A percentile compares a stretch with the other conserved stretches of the same genome.
These are phyloP conservation scores for Podaxis sp. DNA, from an alignment of 768 basidiomycete species.

Conservation along the genomic window DNA sequence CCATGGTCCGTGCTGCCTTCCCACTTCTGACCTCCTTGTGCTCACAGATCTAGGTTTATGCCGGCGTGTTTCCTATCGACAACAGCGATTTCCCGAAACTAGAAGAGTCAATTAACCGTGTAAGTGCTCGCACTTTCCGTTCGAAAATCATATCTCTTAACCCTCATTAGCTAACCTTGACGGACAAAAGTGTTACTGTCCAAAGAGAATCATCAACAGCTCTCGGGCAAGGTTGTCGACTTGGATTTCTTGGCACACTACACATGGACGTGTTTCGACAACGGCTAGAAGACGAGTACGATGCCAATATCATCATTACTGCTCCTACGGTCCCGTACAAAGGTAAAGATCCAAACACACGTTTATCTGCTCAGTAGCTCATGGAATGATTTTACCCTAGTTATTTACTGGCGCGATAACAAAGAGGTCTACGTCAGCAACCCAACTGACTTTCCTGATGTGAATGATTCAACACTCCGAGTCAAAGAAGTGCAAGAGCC, in stretches of 20 bases:
- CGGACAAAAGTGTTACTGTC: constrained; percentile 85
- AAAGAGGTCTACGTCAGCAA: constrained; percentile 75
- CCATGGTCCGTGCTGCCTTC: constrained; percentile 65
- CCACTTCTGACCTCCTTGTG: not conserved
- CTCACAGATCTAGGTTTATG: constrained; percentile 68
- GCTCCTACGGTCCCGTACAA: constrained; percentile 96
- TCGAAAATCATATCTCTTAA: constrained; percentile 16
- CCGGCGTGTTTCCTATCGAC: constrained; percentile 93
- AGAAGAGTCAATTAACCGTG: constrained; percentile 93
- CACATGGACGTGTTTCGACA: constrained; percentile 98
- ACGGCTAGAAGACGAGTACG: constrained; percentile 94
- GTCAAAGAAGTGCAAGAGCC: constrained; percentile 88
- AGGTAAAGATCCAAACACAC: constrained; percentile 39
- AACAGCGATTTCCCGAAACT: constrained; percentile 89
- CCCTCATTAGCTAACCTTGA: constrained; percentile 65
- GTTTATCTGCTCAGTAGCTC: not conserved
- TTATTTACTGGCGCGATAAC: constrained; percentile 60
- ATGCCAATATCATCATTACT: constrained; percentile 92
- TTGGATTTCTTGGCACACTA: constrained; percentile 93
- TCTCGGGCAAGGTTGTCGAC: constrained; percentile 90
- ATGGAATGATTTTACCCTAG: constrained; percentile 35
- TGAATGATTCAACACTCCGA: constrained; percentile 54
- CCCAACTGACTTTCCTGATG: constrained; percentile 94
- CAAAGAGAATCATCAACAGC: constrained; percentile 93
- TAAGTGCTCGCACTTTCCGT: constrained; percentile 33